phyloP scores from a whole-genome alignment of 1,284 basidiomycete genomes.

The Chondrostereum purpureum region DNA sequence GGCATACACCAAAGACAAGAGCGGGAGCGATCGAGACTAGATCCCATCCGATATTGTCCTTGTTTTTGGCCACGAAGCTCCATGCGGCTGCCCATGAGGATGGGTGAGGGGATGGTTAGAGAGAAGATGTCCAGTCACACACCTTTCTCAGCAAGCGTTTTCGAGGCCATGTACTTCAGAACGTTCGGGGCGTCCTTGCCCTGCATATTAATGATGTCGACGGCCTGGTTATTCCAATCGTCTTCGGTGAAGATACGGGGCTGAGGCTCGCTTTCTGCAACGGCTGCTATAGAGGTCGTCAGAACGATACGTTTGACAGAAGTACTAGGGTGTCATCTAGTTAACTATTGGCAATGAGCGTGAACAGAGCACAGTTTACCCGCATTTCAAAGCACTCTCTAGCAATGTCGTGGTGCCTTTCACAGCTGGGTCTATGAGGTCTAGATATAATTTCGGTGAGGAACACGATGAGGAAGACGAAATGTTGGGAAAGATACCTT shows the following conservation, averaged over 20 bases:
- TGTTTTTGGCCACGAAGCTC: neutral
- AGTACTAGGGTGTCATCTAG: constrained; percentile 9
- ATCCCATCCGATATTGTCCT: neutral
- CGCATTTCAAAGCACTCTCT: constrained; percentile 45
- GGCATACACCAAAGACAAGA: neutral
- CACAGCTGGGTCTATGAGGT: constrained; percentile 57
- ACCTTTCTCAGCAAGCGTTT: constrained; percentile 67
- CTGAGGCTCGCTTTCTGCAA: constrained; percentile 14
- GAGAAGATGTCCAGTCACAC: neutral
- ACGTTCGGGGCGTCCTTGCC: constrained; percentile 37
- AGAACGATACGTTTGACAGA: constrained; percentile 59
- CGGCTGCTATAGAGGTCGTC: constrained; percentile 36
- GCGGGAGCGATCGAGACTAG: neutral
- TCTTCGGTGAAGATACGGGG: constrained; percentile 30
- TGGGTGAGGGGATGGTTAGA: neutral
- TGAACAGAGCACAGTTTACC: neutral
- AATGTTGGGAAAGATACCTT: constrained; percentile 22
- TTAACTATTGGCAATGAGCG: constrained; percentile 12
- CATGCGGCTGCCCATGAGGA: neutral
- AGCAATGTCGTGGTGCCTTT: constrained; percentile 56
- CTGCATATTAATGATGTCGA: constrained; percentile 46
- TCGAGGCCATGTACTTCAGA: constrained; percentile 52
- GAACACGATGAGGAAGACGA: neutral
- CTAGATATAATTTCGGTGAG: constrained; percentile 29
- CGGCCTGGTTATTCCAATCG: constrained; percentile 62